Conservation (phyloP, 2,329 filamentous ascomycete genomes). For the Arthroderma sp. region DNA sequence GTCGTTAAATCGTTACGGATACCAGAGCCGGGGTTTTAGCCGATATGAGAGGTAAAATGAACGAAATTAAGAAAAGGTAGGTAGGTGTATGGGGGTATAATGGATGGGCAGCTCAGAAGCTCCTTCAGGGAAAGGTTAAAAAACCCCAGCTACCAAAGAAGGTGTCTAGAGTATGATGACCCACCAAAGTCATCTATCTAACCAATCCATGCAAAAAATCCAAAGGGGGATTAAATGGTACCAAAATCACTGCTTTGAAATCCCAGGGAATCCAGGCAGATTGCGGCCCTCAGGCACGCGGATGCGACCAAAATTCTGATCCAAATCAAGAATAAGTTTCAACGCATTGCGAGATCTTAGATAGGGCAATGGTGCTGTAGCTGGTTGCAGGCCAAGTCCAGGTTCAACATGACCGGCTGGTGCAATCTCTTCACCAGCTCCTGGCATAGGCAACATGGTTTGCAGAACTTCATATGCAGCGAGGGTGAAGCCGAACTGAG, state of each 20-base stretch:
- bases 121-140: background rate
- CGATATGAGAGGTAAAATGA: background rate
- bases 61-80: background rate
- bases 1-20: too few species aligned
- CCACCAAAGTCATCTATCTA: too few species aligned
- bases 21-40: too few species aligned
- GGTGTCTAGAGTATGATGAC: too few species aligned
- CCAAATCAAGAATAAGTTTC: conserved; percentile 88
- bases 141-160: background rate
- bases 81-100: background rate
- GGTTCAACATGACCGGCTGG: conserved; percentile 51
- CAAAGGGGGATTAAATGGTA: background rate
- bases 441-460: conserved; percentile 65
- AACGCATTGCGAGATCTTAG: conserved; percentile 74
- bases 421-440: conserved; percentile 40
- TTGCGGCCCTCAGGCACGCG: conserved; percentile 38
- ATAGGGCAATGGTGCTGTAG: conserved; percentile 51
- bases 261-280: conserved; percentile 8
- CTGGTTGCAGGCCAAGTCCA: conserved; percentile 49
- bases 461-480: conserved; percentile 91
- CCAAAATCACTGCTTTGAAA: conserved; percentile 6
- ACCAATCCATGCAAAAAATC: background rate
- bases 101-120: background rate
- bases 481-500: conserved; percentile 95
- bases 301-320: conserved; percentile 77